Evolutionary conservation across 257 asterid genomes (phyloP).

Genomic region (Solanum sejunctum): DNA sequence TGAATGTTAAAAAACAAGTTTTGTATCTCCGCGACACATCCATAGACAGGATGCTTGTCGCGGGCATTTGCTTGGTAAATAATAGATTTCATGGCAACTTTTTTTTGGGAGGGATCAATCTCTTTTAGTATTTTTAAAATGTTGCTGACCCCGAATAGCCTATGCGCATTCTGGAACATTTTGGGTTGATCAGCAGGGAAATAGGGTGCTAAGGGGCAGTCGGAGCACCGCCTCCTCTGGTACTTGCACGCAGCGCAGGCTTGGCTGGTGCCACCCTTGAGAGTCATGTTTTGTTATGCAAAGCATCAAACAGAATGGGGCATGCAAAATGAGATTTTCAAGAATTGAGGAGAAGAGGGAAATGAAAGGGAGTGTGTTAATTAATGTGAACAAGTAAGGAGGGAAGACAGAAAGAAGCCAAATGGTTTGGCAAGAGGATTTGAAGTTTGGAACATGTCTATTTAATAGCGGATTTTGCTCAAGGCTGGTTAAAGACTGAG

Average conservation of each 20-base stretch:
- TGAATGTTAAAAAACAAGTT: slow-evolving; percentile 36
- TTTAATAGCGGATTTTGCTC: slow-evolving; percentile 15
- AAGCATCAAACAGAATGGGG: background rate
- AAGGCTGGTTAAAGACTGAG: slow-evolving; percentile 23
- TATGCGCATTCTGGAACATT: slow-evolving; percentile 65
- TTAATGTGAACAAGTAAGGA: background rate
- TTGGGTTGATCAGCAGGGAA: slow-evolving; percentile 82
- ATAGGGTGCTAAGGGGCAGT: slow-evolving; percentile 74
- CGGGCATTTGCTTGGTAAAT: slow-evolving; percentile 59
- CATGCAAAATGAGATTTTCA: background rate
- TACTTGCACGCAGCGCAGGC: slow-evolving; percentile 94
- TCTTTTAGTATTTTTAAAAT: slow-evolving; percentile 47
- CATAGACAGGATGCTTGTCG: slow-evolving; percentile 55
- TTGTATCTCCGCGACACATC: slow-evolving; percentile 50
- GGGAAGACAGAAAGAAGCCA: slow-evolving; percentile 2
- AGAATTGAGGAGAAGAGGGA: background rate
- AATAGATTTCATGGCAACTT: slow-evolving; percentile 60
- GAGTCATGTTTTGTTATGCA: slow-evolving; percentile 36
- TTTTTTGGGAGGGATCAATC: slow-evolving; percentile 45
- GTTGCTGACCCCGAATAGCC: slow-evolving; percentile 70
- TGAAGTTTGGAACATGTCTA: slow-evolving; percentile 7
- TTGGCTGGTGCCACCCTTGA: slow-evolving; percentile 85
- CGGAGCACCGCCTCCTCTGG: slow-evolving; percentile 69
- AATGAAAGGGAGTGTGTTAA: background rate
- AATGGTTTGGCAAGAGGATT: slow-evolving; percentile 8